These are phyloP conservation scores for Clarireedia hainanense DNA, from an alignment of 2,329 filamentous ascomycete genomes.

Conservation along the genomic window DNA sequence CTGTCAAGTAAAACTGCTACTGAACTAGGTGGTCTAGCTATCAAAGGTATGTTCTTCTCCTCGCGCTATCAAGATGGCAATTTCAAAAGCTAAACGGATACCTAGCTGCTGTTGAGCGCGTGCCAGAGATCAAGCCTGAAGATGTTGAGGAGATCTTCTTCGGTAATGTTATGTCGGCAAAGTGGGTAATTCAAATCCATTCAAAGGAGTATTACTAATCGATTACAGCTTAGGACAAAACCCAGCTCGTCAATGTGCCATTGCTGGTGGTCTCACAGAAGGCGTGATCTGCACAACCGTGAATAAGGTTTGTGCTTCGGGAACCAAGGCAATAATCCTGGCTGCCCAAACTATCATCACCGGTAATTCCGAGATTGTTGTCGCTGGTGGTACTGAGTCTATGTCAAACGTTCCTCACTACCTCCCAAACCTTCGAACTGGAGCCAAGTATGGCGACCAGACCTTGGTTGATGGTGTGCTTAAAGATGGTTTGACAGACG, in stretches of 20 bases:
- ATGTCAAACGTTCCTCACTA: conserved; percentile 99
- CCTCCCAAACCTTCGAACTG: conserved; percentile 75
- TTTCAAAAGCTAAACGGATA: not conserved
- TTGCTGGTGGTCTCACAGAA: conserved; percentile 77
- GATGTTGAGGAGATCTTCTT: conserved; percentile 96
- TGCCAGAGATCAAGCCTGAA: conserved; percentile 76
- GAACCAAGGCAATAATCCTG: conserved; percentile 88
- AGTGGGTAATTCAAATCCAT: conserved; percentile 46
- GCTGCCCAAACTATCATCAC: conserved; percentile 97
- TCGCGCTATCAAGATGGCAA: not conserved
- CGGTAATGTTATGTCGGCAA: conserved; percentile 94
- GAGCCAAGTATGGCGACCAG: conserved; percentile 81
- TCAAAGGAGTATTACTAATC: conserved; percentile 11
- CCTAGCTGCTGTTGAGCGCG: conserved; percentile 71
- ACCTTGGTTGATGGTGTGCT: conserved; percentile 77
- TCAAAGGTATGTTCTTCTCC: conserved; percentile 60
- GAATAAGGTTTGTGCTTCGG: conserved; percentile 98
- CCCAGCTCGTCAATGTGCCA: conserved; percentile 87
- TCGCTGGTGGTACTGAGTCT: conserved; percentile 92
- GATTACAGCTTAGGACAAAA: conserved; percentile 77
- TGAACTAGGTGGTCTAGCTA: conserved; percentile 82
- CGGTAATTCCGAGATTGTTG: conserved; percentile 84
- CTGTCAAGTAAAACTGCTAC: conserved; percentile 79
- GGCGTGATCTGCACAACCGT: conserved; percentile 81
- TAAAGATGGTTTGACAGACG: conserved; percentile 90